Conservation (phyloP, 2,329 filamentous ascomycete genomes). For the Tolypocladium pustulatum region DNA sequence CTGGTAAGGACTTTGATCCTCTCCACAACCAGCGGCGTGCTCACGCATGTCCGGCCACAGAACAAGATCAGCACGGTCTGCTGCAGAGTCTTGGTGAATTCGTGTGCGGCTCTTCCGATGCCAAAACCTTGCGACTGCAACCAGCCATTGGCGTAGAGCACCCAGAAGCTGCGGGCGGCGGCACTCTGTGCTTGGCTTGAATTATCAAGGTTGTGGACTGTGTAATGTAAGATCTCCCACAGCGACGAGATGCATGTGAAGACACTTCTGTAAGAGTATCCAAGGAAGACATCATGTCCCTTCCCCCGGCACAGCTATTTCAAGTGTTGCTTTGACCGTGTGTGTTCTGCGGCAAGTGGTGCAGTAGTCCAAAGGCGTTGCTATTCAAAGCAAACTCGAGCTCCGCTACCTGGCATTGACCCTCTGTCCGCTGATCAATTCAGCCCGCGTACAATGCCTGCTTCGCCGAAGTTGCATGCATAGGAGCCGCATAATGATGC, state of each 20-base stretch:
- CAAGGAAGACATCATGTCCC: no score
- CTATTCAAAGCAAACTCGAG: background rate
- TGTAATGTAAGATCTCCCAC: no score
- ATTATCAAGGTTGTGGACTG: no score
- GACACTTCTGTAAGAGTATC: no score
- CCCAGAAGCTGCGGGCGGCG: no score
- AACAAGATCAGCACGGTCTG: background rate
- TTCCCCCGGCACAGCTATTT: no score
- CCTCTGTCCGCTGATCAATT: background rate
- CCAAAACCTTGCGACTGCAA: background rate
- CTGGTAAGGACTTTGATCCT: background rate
- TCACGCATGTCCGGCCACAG: background rate
- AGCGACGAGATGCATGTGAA: no score
- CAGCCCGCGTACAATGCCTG: background rate
- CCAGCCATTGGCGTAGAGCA: background rate
- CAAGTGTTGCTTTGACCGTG: no score
- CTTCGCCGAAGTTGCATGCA: background rate
- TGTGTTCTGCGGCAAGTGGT: background rate
- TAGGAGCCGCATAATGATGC: background rate
- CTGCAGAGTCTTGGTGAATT: background rate
- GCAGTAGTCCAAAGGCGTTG: background rate
- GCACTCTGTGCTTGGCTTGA: background rate
- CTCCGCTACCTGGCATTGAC: background rate
- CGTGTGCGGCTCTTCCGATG: background rate
- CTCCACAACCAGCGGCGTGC: background rate